Percentiles rank a stretch among this genome's conserved stretches.
Conservation (phyloP, 2,329 filamentous ascomycete genomes). For the Colletotrichum sp. region DNA sequence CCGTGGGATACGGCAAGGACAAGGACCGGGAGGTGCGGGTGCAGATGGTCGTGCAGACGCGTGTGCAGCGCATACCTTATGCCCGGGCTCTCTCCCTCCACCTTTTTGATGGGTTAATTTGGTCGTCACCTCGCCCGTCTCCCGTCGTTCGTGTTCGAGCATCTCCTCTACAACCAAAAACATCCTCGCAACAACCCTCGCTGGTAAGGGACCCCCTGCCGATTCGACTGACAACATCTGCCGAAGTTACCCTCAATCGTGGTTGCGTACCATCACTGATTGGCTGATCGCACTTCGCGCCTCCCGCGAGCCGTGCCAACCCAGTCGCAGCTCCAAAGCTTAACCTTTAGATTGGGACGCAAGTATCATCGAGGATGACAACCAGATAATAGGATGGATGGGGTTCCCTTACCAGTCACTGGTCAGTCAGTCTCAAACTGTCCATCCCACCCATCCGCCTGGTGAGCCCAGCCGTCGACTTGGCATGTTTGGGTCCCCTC, state of each 20-base stretch:
- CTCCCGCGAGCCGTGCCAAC: constrained; percentile 10
- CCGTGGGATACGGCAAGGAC: background rate
- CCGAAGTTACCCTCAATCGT: background rate
- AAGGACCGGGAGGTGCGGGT: background rate
- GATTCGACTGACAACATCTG: background rate
- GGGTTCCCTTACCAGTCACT: background rate
- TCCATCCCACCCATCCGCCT: background rate
- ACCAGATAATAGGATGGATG: background rate
- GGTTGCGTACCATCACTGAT: background rate
- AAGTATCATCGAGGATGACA: background rate
- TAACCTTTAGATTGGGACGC: constrained; percentile 14
- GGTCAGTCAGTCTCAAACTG: background rate
- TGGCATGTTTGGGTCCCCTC: background rate
- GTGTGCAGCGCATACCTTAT: background rate
- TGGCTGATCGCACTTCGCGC: background rate
- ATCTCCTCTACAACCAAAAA: background rate
- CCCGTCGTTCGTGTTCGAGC: background rate
- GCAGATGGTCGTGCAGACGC: background rate
- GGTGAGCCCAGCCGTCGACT: background rate
- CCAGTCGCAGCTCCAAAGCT: constrained; percentile 9
- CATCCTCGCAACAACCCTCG: background rate
- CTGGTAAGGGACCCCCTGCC: background rate
- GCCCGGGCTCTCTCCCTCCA: background rate
- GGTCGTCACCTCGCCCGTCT: background rate
- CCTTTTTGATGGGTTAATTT: background rate